Conservation (phyloP, 2,329 filamentous ascomycete genomes). For the Cyclaneusma minus region DNA sequence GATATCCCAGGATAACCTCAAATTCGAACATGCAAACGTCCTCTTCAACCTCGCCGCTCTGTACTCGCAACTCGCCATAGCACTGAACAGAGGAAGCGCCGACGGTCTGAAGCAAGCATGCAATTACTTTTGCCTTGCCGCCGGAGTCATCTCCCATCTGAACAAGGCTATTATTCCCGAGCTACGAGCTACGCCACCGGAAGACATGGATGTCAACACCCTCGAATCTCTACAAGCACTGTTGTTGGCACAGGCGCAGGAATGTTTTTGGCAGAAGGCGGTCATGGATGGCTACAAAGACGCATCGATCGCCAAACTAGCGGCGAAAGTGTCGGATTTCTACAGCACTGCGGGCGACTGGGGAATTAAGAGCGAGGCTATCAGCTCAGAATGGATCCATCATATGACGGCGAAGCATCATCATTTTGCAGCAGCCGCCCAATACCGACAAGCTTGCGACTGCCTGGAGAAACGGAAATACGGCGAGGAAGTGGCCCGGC, state of each 20-base stretch:
- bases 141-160: slow-evolving; percentile 69
- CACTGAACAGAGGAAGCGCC: slow-evolving; percentile 58
- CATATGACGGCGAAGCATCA: slow-evolving; percentile 95
- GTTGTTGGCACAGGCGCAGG: slow-evolving; percentile 82
- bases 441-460: slow-evolving; percentile 81
- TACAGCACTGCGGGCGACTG: slow-evolving; percentile 75
- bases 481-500: slow-evolving; percentile 81
- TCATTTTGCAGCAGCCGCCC: slow-evolving; percentile 89
- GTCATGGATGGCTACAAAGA: slow-evolving; percentile 91
- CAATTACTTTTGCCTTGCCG: slow-evolving; percentile 77
- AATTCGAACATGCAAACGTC: slow-evolving; percentile 80
- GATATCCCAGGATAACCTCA: slow-evolving; percentile 47
- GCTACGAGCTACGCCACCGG: slow-evolving; percentile 67
- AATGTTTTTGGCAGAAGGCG: slow-evolving; percentile 97
- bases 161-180: slow-evolving; percentile 66
- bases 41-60: slow-evolving; percentile 87
- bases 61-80: slow-evolving; percentile 81
- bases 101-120: slow-evolving; percentile 80
- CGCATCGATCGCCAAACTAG: slow-evolving; percentile 77
- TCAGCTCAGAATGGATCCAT: slow-evolving; percentile 93
- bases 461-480: slow-evolving; percentile 89
- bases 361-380: slow-evolving; percentile 74
- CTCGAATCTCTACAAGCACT: slow-evolving; percentile 72
- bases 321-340: slow-evolving; percentile 79
- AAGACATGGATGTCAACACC: slow-evolving; percentile 88